Conservation (phyloP, 768 basidiomycete genomes). For the Rubroboletus satanas region DNA sequence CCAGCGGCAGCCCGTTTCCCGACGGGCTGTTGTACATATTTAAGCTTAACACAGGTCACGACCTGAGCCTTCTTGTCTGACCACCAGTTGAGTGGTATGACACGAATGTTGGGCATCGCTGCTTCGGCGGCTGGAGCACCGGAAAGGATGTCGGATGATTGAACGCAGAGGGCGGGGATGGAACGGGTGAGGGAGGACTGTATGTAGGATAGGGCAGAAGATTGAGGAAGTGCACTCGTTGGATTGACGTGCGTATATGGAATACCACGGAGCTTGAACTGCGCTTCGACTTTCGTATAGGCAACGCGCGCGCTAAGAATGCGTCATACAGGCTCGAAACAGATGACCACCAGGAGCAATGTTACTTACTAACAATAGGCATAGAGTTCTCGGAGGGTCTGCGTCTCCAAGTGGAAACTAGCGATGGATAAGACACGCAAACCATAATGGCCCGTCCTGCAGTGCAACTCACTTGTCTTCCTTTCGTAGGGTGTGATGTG, state of each 20-base stretch:
- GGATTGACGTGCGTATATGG: constrained; percentile 75
- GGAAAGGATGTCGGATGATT: constrained; percentile 74
- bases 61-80: constrained; percentile 75
- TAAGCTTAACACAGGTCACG: constrained; percentile 85
- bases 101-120: constrained; percentile 87
- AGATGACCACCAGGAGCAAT: background rate
- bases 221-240: constrained; percentile 35
- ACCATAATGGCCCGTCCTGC: background rate
- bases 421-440: background rate
- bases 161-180: constrained; percentile 80
- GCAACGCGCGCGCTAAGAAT: constrained; percentile 74
- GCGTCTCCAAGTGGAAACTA: constrained; percentile 66
- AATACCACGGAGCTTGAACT: constrained; percentile 79
- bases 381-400: constrained; percentile 72
- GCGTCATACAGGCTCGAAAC: background rate
- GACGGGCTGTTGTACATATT: constrained; percentile 84
- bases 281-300: constrained; percentile 84
- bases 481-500: constrained; percentile 12
- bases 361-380: constrained; percentile 79
- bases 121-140: constrained; percentile 87
- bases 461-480: constrained; percentile 28
- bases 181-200: constrained; percentile 74
- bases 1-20: constrained; percentile 60
- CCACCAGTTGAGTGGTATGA: constrained; percentile 92
- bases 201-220: constrained; percentile 49